Base-by-base conservation (phyloP, 2,329 filamentous ascomycete genomes). In the Colletotrichum endophyticum region DNA sequence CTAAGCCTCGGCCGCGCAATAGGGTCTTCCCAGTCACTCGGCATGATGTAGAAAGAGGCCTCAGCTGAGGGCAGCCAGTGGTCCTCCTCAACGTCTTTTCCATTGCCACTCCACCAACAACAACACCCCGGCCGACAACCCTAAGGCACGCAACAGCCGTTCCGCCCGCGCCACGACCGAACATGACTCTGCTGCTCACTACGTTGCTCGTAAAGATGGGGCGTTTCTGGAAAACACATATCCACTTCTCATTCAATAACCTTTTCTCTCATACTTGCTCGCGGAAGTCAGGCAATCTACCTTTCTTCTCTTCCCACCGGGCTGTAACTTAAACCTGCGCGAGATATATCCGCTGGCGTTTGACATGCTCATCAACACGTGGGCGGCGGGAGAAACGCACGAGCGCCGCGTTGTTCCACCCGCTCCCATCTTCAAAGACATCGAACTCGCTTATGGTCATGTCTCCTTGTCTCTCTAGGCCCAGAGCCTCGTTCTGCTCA, bases 191-290 rank as follows among this genome's bases (percentile, higher is more conserved):
- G 61, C 53, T 62, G 59, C 68, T 57, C 61, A 67, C 53, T 30
- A 56, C n/a, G 8, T 53, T 53, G 27, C 73, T 75, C 73, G 63
- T 75, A 67, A 68, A 75, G 25, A 75, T 72, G 69, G 69, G 73
- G n/a, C 73, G 62, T 62, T 62, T 56, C 69, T 63, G 28, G 28
- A 44, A 67, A 67, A 44, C 62, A n/a, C n/a, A 27, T 75, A 66
- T 63, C 73, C 73, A 68, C 73, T 62, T 22, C n/a, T 75, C 62
- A 67, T 72, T 57, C 53, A 72, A 56, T 63, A 75, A 28, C 30
- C 68, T 72, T 75, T 71, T 64, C 25, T 57, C 49, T 59, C 61
- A 72, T 72, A 39, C 68, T n/a, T 59, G 56, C 62, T 44, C 30
- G 36, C 25, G 22, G 27, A 25, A 34, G 22, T 27, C 22, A 53